phyloP scores from a whole-genome alignment of 345 rosid genomes.

The Rhodamnia rubescens region DNA sequence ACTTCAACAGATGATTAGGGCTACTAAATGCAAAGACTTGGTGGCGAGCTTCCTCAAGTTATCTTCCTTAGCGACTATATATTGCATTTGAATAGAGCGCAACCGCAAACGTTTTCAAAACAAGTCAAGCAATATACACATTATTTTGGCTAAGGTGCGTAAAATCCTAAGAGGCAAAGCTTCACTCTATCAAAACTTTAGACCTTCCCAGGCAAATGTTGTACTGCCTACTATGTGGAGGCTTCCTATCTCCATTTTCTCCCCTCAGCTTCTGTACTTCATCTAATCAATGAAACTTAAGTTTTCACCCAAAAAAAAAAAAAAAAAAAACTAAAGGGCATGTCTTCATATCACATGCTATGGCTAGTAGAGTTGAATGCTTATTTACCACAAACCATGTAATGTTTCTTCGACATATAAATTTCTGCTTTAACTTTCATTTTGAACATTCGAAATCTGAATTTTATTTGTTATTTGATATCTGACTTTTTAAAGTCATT shows the following conservation, averaged over 20 bases:
- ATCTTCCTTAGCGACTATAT: background rate
- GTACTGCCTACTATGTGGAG: background rate
- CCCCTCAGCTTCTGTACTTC: background rate
- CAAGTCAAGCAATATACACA: background rate
- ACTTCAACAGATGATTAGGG: background rate
- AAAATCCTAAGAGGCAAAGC: background rate
- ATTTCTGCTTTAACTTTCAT: background rate
- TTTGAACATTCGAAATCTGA: background rate
- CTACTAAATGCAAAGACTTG: accelerated
- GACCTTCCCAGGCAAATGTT: background rate
- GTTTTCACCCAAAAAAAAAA: too few species aligned
- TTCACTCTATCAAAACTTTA: too few species aligned
- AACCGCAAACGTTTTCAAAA: background rate
- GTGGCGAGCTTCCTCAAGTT: background rate
- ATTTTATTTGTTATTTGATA: too few species aligned
- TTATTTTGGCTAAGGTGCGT: background rate
- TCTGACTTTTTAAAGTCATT: too few species aligned
- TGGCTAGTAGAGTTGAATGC: too few species aligned
- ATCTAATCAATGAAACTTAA: too few species aligned
- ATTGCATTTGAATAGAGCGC: background rate
- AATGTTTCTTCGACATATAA: background rate
- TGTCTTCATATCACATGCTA: too few species aligned
- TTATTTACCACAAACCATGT: too few species aligned
- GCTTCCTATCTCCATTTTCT: background rate
- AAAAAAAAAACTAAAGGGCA: too few species aligned